These are phyloP conservation scores for Cyathus striatus DNA, from an alignment of 768 basidiomycete species.

Conservation along the genomic window DNA sequence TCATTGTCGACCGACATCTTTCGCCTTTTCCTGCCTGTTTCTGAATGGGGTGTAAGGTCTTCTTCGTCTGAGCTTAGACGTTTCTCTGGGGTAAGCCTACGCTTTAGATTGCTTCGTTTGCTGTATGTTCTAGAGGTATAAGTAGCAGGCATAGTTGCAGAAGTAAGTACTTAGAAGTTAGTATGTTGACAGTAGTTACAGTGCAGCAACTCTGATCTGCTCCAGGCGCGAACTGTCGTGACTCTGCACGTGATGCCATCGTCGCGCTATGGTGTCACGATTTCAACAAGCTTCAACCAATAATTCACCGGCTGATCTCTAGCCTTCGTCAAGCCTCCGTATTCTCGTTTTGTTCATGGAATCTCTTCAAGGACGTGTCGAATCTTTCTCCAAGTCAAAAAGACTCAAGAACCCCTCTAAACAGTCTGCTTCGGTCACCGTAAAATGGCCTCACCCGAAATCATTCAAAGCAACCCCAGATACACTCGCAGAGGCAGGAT, in stretches of 20 bases:
- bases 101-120: slow-evolving; percentile 15
- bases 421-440: slow-evolving; percentile 34
- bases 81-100: background rate
- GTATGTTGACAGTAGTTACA: no score
- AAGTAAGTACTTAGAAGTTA: no score
- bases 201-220: no score
- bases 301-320: no score
- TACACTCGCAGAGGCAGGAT: slow-evolving; percentile 83
- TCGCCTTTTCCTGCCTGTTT: slow-evolving; percentile 17
- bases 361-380: slow-evolving; percentile 49
- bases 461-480: slow-evolving; percentile 65
- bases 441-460: slow-evolving; percentile 79
- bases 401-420: slow-evolving; percentile 55
- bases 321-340: no score
- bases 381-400: slow-evolving; percentile 63
- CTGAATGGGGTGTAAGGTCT: no score
- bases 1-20: slow-evolving; percentile 14
- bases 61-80: background rate
- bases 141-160: slow-evolving; percentile 9
- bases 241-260: background rate
- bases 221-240: background rate
- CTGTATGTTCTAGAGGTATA: slow-evolving; percentile 29
- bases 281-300: no score
- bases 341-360: no score
- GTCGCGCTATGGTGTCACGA: background rate